A percentile compares a stretch with the other conserved stretches of the same genome.
Conservation (phyloP, 202 grass and related monocot genomes). For the Musa balbisiana region DNA sequence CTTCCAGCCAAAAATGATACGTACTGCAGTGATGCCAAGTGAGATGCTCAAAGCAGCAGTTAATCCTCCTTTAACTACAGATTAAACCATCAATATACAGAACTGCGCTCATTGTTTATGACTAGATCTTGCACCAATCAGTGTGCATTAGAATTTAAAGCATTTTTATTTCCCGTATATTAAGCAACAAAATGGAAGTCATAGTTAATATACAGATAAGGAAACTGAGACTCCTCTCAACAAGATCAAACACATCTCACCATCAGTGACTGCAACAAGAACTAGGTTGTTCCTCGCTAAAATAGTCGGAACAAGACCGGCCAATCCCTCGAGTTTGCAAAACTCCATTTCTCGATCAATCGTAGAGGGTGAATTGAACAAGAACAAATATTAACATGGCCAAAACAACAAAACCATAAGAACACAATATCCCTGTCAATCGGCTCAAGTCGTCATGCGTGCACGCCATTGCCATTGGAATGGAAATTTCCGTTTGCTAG, state of each 20-base stretch:
- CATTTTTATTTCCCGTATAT: too few relatives aligned
- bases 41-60: too few relatives aligned
- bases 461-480: conserved; percentile 58
- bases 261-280: not conserved
- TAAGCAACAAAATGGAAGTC: too few relatives aligned
- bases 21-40: too few relatives aligned
- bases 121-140: too few relatives aligned
- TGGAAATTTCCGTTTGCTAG: conserved; percentile 64
- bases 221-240: not conserved
- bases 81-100: too few relatives aligned
- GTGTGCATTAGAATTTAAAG: too few relatives aligned
- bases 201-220: not conserved
- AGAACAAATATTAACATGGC: conserved; percentile 15
- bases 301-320: conserved; percentile 50
- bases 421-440: conserved; percentile 17
- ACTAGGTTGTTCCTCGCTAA: conserved; percentile 50
- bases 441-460: conserved; percentile 29
- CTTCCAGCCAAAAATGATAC: not conserved
- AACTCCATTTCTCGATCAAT: conserved; percentile 37
- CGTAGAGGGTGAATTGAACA: conserved; percentile 29
- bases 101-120: too few relatives aligned
- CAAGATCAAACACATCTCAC: not conserved
- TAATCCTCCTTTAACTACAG: too few relatives aligned
- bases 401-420: conserved; percentile 35
- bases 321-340: conserved; percentile 25